Evolutionary conservation across 345 rosid species (phyloP), one percentile per base, ranked within the genome.

Genomic region (Moringa oleifera): DNA sequence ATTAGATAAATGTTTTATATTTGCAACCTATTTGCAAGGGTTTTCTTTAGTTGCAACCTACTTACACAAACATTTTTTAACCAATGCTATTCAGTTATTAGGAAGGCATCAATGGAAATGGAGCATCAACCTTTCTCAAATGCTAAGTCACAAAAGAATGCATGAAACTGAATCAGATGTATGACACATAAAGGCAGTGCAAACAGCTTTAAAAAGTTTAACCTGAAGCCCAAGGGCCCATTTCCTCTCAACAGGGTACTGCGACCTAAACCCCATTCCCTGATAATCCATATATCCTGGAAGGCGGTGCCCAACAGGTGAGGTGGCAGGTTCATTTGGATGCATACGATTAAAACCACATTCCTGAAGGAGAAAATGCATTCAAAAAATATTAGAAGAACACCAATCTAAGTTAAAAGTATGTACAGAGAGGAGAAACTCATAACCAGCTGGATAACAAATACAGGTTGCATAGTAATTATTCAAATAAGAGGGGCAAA

Each of bases 181-280:
- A 41, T 1, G 12, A 15, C 47, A 41, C 6, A 11, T 41, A 41
- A 11, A 8, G 16, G 12, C 16, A 57, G 62, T 13, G 62, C 53
- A 61, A 13, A 49, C 36, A 51, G 22, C 1, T 18, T 20, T 2
- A 20, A 51, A 21, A 51, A 51, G 11, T 20, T 20, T 67, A 25
- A 94, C 99, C 96, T 91, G 91, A 65, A 94, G 86, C 61, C 99
- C 97, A 68, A 94, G 93, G 72, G 92, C 88, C 95, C 96, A 94
- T 83, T 90, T 94, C 75, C 88, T 79, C 56, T 84, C 89, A 57
- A 64, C 77, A 11, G 81, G 82, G 66, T 66, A 72, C 71, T 86
- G 91, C 51, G 89, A 70, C 64, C 81, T 81, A 58, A 79, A 70
- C 58, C 88, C 81, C 49, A 72, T 75, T 67, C 87, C 95, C 71